phyloP scores from a whole-genome alignment of 1,284 basidiomycete genomes.

The Boletus smithii region DNA sequence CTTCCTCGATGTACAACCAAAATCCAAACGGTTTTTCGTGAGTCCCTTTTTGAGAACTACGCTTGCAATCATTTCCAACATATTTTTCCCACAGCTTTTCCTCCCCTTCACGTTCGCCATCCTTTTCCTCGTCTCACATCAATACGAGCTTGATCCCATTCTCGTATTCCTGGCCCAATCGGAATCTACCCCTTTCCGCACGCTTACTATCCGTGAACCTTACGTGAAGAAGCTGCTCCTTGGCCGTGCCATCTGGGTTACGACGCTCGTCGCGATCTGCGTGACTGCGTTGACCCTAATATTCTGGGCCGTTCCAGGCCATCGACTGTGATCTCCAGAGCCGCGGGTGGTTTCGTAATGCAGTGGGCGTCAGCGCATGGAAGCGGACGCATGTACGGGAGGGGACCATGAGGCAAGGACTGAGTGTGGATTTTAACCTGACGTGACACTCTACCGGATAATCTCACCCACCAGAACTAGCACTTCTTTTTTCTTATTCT shows the following conservation, averaged over 20 bases:
- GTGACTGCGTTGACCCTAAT: constrained; percentile 77
- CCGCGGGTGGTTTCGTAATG: constrained; percentile 3
- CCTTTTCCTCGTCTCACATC: constrained; percentile 88
- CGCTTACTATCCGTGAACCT: constrained; percentile 83
- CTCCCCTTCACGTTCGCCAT: constrained; percentile 90
- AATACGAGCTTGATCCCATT: constrained; percentile 95
- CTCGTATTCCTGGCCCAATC: constrained; percentile 82
- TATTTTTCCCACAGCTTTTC: constrained; percentile 65
- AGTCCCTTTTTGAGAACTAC: constrained; percentile 37
- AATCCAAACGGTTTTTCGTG: constrained; percentile 91
- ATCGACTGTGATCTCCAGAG: constrained; percentile 55
- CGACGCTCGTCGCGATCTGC: constrained; percentile 64
- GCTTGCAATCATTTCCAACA: constrained; percentile 8
- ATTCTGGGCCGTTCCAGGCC: constrained; percentile 91
- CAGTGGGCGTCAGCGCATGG: constrained; percentile 3
- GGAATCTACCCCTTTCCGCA: constrained; percentile 90
- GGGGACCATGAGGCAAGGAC: constrained; percentile 13
- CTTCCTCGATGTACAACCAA: constrained; percentile 89
- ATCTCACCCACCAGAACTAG: constrained; percentile 18
- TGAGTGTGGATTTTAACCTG: constrained; percentile 17
- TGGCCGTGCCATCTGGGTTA: constrained; percentile 85
- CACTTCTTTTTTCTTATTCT: constrained; percentile 28
- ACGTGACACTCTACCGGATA: constrained; percentile 22
- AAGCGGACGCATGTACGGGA: constrained; percentile 10
- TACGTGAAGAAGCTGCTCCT: constrained; percentile 89